Percentiles rank a stretch among this genome's conserved stretches.
Evolutionary conservation across 2,329 filamentous ascomycete genomes (phyloP).

Genomic region (Colletotrichum tofieldiae): DNA sequence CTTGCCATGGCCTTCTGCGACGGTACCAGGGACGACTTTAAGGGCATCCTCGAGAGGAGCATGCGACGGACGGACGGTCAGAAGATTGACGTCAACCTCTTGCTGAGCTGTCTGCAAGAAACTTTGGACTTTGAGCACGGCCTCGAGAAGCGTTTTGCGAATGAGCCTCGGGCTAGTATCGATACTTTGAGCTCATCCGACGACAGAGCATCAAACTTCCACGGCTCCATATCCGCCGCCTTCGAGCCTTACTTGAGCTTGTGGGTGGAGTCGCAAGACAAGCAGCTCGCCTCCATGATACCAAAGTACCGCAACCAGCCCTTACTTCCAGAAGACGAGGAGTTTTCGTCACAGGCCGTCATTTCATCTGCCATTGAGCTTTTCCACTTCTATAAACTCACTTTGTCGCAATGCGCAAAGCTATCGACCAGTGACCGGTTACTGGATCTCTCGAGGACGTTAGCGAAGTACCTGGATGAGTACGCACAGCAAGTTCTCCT

Average conservation of each 20-base stretch:
- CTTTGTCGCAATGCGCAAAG: conserved; percentile 94
- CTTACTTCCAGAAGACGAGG: conserved; percentile 86
- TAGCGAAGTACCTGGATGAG: conserved; percentile 94
- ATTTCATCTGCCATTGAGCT: conserved; percentile 95
- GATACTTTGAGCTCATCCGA: conserved; percentile 89
- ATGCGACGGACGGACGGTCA: conserved; percentile 84
- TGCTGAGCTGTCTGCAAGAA: conserved; percentile 92
- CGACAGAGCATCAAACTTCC: conserved; percentile 83
- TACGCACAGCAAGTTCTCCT: conserved; percentile 95
- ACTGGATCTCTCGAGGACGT: conserved; percentile 85
- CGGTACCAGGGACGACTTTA: conserved; percentile 95
- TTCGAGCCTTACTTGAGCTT: conserved; percentile 97
- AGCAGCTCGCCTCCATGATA: conserved; percentile 85
- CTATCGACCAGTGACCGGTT: conserved; percentile 92
- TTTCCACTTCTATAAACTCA: conserved; percentile 96
- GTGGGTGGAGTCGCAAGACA: conserved; percentile 98
- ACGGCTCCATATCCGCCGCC: conserved; percentile 93
- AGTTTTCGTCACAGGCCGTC: conserved; percentile 91
- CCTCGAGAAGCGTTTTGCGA: conserved; percentile 87
- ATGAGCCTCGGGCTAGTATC: conserved; percentile 82
- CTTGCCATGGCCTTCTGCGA: conserved; percentile 95
- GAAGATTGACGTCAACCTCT: conserved; percentile 89
- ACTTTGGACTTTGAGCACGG: conserved; percentile 97
- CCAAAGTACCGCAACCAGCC: conserved; percentile 90
- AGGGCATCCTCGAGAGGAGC: conserved; percentile 89